These are phyloP conservation scores for Ilyonectria robusta DNA, from an alignment of 2,329 filamentous ascomycete species.

Conservation along the genomic window DNA sequence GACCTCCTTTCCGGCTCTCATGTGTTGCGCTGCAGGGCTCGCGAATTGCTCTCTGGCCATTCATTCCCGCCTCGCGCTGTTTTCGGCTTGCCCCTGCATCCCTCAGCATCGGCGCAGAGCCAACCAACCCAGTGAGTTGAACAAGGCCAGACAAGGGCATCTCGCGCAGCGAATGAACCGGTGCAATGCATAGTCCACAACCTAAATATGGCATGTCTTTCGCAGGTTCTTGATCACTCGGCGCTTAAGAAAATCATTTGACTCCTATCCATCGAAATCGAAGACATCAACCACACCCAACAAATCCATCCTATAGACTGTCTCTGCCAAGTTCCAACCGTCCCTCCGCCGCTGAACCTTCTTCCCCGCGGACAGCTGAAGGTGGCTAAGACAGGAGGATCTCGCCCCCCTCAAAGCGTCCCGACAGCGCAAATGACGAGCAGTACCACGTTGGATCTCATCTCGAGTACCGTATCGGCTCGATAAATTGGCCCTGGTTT, in stretches of 20 bases:
- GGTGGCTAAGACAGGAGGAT: neutral
- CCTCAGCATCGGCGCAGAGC: conserved; percentile 10
- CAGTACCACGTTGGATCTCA: no score
- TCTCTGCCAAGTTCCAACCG: neutral
- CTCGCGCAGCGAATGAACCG: neutral
- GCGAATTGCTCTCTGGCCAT: neutral
- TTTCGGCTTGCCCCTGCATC: conserved; percentile 18
- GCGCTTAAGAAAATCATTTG: neutral
- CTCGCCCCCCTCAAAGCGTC: neutral
- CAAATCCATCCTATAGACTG: neutral
- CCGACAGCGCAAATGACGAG: neutral
- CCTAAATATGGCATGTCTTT: conserved; percentile 1
- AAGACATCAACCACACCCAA: neutral
- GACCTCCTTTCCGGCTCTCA: neutral
- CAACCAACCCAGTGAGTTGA: conserved; percentile 13
- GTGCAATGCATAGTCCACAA: no score
- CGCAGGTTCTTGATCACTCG: neutral
- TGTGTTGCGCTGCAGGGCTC: neutral
- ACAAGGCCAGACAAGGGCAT: neutral
- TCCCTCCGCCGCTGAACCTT: conserved; percentile 5
- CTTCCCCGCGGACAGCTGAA: neutral
- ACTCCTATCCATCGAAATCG: neutral
- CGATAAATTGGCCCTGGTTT: no score
- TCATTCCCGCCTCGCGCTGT: neutral
- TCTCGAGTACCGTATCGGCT: no score